Evolutionary conservation across 75 land plant genomes (phyloP).

Genomic region (Pinus taeda): DNA sequence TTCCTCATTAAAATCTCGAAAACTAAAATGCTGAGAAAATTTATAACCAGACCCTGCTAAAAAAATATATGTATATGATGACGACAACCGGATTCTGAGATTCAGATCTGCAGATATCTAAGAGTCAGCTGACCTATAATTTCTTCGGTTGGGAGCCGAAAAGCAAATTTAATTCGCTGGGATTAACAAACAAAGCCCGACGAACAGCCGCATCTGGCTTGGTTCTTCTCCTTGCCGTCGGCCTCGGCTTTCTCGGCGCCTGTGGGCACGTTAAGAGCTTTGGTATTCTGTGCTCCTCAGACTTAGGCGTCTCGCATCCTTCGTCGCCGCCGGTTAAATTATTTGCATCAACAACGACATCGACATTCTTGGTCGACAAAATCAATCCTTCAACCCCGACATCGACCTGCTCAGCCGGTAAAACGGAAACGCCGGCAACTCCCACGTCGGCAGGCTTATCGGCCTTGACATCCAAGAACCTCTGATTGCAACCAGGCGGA

Average conservation of each 20-base stretch:
- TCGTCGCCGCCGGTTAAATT: not conserved
- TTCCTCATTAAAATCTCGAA: no score
- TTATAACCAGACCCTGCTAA: no score
- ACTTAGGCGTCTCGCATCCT: constrained; percentile 6
- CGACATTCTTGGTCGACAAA: not conserved
- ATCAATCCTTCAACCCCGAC: no score
- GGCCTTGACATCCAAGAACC: not conserved
- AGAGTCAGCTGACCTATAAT: not conserved
- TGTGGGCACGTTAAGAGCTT: not conserved
- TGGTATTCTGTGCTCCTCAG: constrained; percentile 3
- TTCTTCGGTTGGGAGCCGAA: not conserved
- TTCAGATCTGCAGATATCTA: no score
- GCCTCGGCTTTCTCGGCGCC: not conserved
- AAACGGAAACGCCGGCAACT: no score
- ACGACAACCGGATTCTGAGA: no score
- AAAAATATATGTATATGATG: no score
- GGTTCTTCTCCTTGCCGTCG: not conserved
- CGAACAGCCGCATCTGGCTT: no score
- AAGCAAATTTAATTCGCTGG: not conserved
- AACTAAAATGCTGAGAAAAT: no score
- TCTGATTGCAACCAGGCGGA: not conserved
- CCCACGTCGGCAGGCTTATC: no score
- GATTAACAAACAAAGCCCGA: not conserved
- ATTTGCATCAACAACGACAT: not conserved
- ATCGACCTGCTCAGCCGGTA: no score